phyloP scores from a whole-genome alignment of 352 stramenopile species.

The Thalassiosira hispida region DNA sequence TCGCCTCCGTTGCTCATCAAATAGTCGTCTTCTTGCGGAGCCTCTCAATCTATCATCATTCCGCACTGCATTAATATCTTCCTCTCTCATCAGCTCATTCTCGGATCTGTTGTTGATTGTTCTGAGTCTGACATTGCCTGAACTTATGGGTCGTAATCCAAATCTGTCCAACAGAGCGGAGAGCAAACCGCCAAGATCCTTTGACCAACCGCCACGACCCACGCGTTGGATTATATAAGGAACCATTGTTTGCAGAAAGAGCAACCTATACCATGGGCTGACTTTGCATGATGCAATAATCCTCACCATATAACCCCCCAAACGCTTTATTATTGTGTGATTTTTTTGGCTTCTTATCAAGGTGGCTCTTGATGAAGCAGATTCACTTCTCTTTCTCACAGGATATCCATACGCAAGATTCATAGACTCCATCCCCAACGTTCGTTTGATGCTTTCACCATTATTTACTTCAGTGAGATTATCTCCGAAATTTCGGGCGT shows the following conservation, averaged over 20 bases:
- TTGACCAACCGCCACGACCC: constrained; percentile 43
- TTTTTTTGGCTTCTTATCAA: background rate
- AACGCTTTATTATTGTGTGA: background rate
- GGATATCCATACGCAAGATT: constrained; percentile 34
- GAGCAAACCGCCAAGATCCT: constrained; percentile 29
- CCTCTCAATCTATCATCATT: constrained; percentile 51
- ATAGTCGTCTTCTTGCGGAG: constrained; percentile 41
- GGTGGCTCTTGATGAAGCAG: background rate
- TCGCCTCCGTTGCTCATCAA: constrained; percentile 34
- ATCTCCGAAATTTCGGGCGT: constrained; percentile 18
- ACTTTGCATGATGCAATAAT: constrained; percentile 19
- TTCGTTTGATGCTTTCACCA: constrained; percentile 12
- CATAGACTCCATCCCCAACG: constrained; percentile 53
- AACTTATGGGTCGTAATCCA: background rate
- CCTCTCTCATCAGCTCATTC: constrained; percentile 18
- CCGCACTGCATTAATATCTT: constrained; percentile 14
- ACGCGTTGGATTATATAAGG: constrained; percentile 45
- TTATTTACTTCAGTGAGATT: background rate
- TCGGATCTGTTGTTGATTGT: background rate
- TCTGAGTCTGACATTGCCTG: background rate
- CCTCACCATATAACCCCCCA: background rate
- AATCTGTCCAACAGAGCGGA: constrained; percentile 1
- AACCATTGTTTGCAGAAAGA: constrained; percentile 43
- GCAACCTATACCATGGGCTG: constrained; percentile 33
- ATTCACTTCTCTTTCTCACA: background rate